Percentiles rank a stretch among this genome's conserved stretches.
These are phyloP conservation scores for Babjeviella inositovora DNA, from an alignment of 805 yeast genomes.

Conservation along the genomic window DNA sequence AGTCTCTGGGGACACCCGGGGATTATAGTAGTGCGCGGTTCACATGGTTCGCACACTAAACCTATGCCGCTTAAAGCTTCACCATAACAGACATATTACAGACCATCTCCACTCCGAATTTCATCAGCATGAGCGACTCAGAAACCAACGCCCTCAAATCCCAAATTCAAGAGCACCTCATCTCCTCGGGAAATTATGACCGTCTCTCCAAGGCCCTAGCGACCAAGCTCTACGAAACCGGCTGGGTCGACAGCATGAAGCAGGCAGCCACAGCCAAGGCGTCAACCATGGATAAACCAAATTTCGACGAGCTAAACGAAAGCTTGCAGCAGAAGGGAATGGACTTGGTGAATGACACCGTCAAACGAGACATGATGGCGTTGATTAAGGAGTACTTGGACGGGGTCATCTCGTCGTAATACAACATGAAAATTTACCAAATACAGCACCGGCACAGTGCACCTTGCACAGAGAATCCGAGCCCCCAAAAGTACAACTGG, in stretches of 20 bases:
- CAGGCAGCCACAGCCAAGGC: constrained; percentile 17
- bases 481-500: no score
- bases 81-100: not conserved
- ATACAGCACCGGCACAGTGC: no score
- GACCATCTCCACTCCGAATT: not conserved
- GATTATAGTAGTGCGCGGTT: not conserved
- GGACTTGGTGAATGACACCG: constrained; percentile 17
- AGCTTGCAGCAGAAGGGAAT: constrained; percentile 19
- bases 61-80: not conserved
- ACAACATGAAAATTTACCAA: no score
- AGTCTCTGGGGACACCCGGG: not conserved
- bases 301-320: constrained; percentile 14
- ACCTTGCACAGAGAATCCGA: no score
- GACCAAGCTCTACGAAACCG: constrained; percentile 22
- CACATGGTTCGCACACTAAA: not conserved
- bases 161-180: constrained; percentile 23
- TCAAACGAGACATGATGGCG: constrained; percentile 16
- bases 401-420: no score
- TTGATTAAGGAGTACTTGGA: constrained; percentile 19
- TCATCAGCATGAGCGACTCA: constrained; percentile 5
- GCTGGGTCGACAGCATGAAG: constrained; percentile 24
- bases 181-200: constrained; percentile 23
- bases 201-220: constrained; percentile 20
- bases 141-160: constrained; percentile 22
- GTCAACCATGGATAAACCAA: constrained; percentile 7